Conservation (phyloP, 306 rosid genomes). For the Cucumis cinereus region DNA sequence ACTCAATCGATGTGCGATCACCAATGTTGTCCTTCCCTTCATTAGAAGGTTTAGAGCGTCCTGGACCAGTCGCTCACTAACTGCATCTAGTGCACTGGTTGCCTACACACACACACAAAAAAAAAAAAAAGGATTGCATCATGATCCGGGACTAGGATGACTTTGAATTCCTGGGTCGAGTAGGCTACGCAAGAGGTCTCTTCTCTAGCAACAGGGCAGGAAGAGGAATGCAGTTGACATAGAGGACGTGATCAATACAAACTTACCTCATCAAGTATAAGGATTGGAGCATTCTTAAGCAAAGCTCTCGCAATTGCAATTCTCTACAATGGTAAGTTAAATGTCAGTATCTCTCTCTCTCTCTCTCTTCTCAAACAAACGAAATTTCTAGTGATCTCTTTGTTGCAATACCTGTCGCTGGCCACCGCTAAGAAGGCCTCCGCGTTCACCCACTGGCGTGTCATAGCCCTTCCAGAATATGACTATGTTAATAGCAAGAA, state of each 20-base stretch:
- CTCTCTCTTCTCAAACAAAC: background rate
- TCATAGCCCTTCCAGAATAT: slow-evolving; percentile 56
- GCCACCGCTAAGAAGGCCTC: slow-evolving; percentile 89
- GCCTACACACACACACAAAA: slow-evolving; percentile 46
- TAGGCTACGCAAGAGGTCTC: too few species aligned
- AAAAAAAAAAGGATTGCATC: background rate
- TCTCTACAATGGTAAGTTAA: slow-evolving; percentile 47
- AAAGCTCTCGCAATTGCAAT: slow-evolving; percentile 85
- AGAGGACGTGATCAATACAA: background rate
- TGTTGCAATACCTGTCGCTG: slow-evolving; percentile 68
- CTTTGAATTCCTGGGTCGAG: background rate
- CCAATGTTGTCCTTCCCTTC: slow-evolving; percentile 85
- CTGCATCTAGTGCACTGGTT: slow-evolving; percentile 82
- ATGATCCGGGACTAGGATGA: background rate
- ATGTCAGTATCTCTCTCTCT: slow-evolving; percentile 12
- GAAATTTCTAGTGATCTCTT: background rate
- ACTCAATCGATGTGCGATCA: slow-evolving; percentile 86
- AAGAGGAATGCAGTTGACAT: background rate
- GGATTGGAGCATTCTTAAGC: slow-evolving; percentile 76
- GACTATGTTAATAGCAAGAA: slow-evolving; percentile 4
- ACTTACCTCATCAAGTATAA: slow-evolving; percentile 81
- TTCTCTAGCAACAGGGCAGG: background rate
- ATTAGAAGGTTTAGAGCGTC: slow-evolving; percentile 66
- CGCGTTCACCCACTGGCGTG: slow-evolving; percentile 93
- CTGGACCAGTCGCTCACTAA: slow-evolving; percentile 84